Base-by-base conservation (phyloP, 352 stramenopile genomes). In the Globisporangium cystogenes region DNA sequence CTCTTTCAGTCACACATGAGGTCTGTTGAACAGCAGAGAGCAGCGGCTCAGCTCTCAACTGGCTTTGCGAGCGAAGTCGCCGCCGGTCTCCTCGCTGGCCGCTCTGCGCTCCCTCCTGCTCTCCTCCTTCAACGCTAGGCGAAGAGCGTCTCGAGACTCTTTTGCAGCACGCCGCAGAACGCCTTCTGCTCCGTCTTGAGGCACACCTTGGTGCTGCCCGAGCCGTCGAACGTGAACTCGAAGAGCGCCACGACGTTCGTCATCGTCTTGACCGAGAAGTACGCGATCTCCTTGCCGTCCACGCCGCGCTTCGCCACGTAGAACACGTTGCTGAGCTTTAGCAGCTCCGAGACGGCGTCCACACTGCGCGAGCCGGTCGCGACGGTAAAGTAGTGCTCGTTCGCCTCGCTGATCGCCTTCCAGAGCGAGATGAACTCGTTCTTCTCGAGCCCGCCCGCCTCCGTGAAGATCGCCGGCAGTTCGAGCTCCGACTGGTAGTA, bases 401-500 rank as follows among this genome's bases (percentile, higher is more conserved):
- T 97, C 27, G 81, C 71, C 60, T 98, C 95, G 47, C 94, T 83
- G 64, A 99, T 98, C n/a, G 65, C 74, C 67, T 99, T 97, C 96
- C 96, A 99, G 46, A 86, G 76, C 56, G 77, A 83, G 64, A 98
- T 98, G 62, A 98, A 99, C 46, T 91, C 77, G 12, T 70, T 84
- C 60, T 95, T 90, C 45, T 98, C 95, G 62, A 98, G 80, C 3
- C 74, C 74, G 18, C 93, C 95, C 16, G 76, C 72, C 29, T 90
- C 65, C 8, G 80, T 78, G 52, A 98, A 98, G 44, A 99, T 68
- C 15, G 82, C 82, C 39, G 87, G 79, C 27, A 99, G 65, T 37
- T 97, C 87, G 53, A 97, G 70, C 39, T 97, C 95, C 0, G 87
- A 87, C 52, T 96, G 93, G 79, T 98, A 98, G 72, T 99, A 99